Evolutionary conservation across 1,284 basidiomycete species (phyloP).

Genomic region (Ustilago bromivora): DNA sequence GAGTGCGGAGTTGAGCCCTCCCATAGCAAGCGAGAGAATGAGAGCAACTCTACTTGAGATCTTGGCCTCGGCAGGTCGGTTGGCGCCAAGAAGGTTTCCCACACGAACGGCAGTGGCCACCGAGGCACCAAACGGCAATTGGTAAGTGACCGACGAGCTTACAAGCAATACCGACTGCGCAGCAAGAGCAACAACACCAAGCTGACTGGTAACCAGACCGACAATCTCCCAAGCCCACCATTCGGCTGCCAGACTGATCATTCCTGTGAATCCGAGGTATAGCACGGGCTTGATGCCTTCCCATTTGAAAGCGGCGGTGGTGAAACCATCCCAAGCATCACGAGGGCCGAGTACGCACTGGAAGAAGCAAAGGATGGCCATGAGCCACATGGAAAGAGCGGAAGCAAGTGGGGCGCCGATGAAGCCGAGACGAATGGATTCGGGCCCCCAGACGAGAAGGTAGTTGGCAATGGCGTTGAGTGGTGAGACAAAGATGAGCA

Average conservation of each 20-base stretch:
- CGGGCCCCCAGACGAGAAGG: conserved; percentile 75
- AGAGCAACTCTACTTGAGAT: conserved; percentile 65
- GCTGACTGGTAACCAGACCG: conserved; percentile 66
- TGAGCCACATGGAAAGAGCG: conserved; percentile 87
- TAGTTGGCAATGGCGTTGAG: conserved; percentile 87
- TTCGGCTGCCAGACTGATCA: conserved; percentile 80
- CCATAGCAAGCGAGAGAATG: conserved; percentile 39
- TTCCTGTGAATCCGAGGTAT: conserved; percentile 59
- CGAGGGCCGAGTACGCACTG: conserved; percentile 75
- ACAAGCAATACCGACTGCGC: conserved; percentile 80
- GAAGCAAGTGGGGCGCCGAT: conserved; percentile 92
- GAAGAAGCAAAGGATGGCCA: conserved; percentile 72
- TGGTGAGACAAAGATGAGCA: conserved; percentile 86
- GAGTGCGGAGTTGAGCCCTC: conserved; percentile 73
- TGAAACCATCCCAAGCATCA: conserved; percentile 87
- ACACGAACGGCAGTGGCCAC: conserved; percentile 86
- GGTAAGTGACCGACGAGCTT: conserved; percentile 81
- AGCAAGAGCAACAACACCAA: conserved; percentile 72
- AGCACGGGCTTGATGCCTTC: conserved; percentile 52
- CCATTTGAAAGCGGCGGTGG: conserved; percentile 68
- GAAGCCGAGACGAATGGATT: conserved; percentile 79
- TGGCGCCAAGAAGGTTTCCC: conserved; percentile 72
- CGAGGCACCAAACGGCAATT: conserved; percentile 83
- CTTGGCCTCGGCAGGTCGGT: conserved; percentile 66
- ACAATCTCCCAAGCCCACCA: conserved; percentile 93